Conservation (phyloP, 106 monocot species). For the Triglochin maritima region DNA sequence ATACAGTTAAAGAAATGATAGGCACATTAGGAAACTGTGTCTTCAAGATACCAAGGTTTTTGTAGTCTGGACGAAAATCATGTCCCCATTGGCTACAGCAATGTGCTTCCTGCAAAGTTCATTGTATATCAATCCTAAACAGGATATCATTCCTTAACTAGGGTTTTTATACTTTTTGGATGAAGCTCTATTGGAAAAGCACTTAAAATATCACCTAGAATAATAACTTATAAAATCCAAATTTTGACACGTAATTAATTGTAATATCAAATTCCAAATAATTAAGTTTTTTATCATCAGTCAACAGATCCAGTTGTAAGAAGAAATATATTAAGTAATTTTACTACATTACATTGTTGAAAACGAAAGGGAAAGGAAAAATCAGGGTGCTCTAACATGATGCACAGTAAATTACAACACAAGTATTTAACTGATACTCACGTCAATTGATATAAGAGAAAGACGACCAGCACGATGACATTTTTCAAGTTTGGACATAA, state of each 20-base stretch:
- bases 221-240: no score
- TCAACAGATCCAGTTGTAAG: neutral
- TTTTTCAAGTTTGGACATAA: constrained; percentile 99
- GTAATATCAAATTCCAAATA: no score
- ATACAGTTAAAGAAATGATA: constrained; percentile 84
- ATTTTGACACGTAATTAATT: no score
- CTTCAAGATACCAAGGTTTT: constrained; percentile 96
- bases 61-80: constrained; percentile 99
- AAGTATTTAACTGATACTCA: constrained; percentile 23
- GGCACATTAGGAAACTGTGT: constrained; percentile 95
- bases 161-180: no score
- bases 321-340: neutral
- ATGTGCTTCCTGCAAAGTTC: constrained; percentile 79
- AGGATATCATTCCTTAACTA: neutral
- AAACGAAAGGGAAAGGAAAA: no score
- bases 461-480: constrained; percentile 86
- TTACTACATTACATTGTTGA: no score
- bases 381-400: no score
- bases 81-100: constrained; percentile 99
- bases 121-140: neutral
- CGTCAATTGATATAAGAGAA: constrained; percentile 92
- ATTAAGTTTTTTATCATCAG: neutral
- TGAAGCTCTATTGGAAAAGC: no score
- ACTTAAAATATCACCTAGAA: no score
- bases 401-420: no score